Evolutionary conservation across 139 green algal species (phyloP).

Genomic region (Desmodesmus armatus): DNA sequence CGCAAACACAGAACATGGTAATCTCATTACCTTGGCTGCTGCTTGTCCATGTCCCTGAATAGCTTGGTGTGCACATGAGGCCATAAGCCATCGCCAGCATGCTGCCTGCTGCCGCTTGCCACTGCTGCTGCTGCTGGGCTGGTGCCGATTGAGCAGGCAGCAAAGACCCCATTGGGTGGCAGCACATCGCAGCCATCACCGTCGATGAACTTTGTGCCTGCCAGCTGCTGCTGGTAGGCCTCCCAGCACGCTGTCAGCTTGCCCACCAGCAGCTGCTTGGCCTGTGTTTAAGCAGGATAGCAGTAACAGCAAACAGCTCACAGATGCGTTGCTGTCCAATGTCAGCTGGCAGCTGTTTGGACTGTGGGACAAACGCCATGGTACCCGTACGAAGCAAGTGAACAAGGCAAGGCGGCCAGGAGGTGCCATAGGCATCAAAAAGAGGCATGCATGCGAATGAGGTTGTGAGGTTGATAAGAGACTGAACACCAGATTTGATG

Average conservation of each 20-base stretch:
- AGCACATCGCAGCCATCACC: neutral
- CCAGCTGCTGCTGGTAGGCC: slow-evolving; percentile 17
- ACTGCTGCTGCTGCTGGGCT: neutral
- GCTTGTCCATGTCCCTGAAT: neutral
- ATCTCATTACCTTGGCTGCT: neutral
- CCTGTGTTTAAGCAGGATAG: neutral
- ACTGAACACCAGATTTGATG: too few relatives aligned
- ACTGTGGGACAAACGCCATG: too few relatives aligned
- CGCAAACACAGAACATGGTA: too few relatives aligned
- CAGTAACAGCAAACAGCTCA: neutral
- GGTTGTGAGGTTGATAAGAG: too few relatives aligned
- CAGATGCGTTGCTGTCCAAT: neutral
- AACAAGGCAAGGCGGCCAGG: too few relatives aligned
- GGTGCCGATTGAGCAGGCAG: neutral
- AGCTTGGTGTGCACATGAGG: neutral
- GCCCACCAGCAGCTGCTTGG: neutral
- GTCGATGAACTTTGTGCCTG: neutral
- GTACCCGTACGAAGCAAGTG: too few relatives aligned
- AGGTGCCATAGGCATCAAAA: too few relatives aligned
- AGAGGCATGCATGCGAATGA: too few relatives aligned
- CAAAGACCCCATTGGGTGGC: neutral
- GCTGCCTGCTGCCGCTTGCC: neutral
- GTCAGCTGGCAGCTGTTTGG: neutral
- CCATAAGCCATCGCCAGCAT: neutral
- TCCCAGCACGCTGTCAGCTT: neutral